These are phyloP conservation scores for Geotrichum histeridarum DNA, from an alignment of 1,139 yeast species.

Conservation along the genomic window DNA sequence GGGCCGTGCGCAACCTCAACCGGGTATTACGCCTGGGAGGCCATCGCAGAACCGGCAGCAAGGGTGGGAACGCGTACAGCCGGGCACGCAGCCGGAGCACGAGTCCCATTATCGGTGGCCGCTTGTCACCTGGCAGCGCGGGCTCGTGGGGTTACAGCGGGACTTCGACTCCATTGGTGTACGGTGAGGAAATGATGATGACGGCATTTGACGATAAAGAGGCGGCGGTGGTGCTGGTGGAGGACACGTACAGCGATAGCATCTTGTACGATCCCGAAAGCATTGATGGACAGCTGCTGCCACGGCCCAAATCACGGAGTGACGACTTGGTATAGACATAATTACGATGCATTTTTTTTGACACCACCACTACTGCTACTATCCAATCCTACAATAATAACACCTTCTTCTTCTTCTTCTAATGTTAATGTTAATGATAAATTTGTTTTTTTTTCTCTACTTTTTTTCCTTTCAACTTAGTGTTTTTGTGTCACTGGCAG, in stretches of 20 bases:
- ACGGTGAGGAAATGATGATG: neutral
- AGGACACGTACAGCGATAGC: neutral
- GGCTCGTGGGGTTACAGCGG: neutral
- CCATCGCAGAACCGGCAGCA: neutral
- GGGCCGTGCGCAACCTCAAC: neutral
- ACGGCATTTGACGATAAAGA: slow-evolving; percentile 4
- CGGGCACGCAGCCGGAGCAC: slow-evolving; percentile 8
- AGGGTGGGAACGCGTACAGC: neutral
- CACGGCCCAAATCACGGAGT: slow-evolving; percentile 5
- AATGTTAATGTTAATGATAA: neutral
- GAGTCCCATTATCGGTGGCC: neutral
- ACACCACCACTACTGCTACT: neutral
- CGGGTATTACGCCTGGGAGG: neutral
- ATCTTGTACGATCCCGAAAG: neutral
- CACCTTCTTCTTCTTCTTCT: neutral
- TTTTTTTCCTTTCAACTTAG: neutral
- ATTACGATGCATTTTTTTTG: neutral
- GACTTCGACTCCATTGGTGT: neutral
- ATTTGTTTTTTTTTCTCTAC: neutral
- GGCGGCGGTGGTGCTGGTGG: neutral
- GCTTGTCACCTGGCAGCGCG: neutral
- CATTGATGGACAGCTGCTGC: neutral
- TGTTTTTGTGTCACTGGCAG: neutral
- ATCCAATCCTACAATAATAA: neutral
- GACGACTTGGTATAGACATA: slow-evolving; percentile 4